These are phyloP conservation scores for Torulaspora microellipsoides DNA, from an alignment of 805 yeast species.

Conservation along the genomic window DNA sequence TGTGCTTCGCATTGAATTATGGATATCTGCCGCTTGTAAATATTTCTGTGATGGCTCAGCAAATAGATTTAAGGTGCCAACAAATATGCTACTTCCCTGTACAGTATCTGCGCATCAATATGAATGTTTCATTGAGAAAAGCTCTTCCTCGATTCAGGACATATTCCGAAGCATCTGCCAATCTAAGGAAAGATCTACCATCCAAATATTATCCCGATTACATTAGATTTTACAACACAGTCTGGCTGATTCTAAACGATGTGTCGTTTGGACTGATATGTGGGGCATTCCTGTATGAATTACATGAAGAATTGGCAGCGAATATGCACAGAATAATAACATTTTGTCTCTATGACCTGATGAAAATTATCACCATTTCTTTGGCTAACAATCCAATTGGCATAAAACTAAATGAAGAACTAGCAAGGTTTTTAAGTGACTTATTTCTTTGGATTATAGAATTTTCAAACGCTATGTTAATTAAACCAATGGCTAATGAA, in stretches of 20 bases:
- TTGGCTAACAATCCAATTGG: conserved; percentile 91
- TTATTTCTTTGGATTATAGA: conserved; percentile 79
- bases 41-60: conserved; percentile 64
- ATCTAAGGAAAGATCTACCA: conserved; percentile 31
- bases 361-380: conserved; percentile 56
- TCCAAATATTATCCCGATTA: conserved; percentile 54
- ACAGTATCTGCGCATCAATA: conserved; percentile 58
- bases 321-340: conserved; percentile 29
- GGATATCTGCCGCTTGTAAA: conserved; percentile 17
- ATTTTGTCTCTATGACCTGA: conserved; percentile 36
- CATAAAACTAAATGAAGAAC: conserved; percentile 80
- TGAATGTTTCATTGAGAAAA: conserved; percentile 14
- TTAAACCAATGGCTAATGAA: conserved; percentile 21
- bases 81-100: conserved; percentile 76
- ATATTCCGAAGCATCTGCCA: conserved; percentile 13
- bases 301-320: conserved; percentile 36
- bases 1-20: conserved; percentile 19
- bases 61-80: conserved; percentile 69
- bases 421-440: conserved; percentile 82
- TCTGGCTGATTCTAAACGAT: conserved; percentile 87
- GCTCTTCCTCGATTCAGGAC: conserved; percentile 16
- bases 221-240: conserved; percentile 74
- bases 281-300: conserved; percentile 44
- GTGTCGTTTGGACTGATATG: conserved; percentile 65
- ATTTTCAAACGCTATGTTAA: conserved; percentile 47